Percentiles rank a stretch among this genome's conserved stretches.
Conservation (phyloP, 441 rosid genomes). For the Corymbia citriodora region DNA sequence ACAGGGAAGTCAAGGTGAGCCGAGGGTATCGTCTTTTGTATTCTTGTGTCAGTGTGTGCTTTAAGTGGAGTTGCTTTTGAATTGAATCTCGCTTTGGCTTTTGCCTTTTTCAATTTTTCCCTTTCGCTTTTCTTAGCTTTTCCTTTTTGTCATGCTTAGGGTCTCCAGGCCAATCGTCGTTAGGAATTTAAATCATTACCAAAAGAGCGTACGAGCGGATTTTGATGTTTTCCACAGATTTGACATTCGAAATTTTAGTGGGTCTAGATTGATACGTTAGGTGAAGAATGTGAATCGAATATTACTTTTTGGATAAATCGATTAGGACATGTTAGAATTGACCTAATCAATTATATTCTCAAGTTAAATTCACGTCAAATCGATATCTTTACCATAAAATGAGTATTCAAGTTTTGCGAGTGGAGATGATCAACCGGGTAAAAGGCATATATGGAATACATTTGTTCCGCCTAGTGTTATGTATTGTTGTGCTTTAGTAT, state of each 20-base stretch:
- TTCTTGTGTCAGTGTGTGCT: background rate
- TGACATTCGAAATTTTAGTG: background rate
- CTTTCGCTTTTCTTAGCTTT: background rate
- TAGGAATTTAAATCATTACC: background rate
- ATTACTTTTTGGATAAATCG: background rate
- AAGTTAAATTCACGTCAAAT: background rate
- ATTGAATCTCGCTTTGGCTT: background rate
- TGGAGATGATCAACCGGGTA: background rate
- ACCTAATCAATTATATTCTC: background rate
- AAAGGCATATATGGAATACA: background rate
- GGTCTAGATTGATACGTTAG: background rate
- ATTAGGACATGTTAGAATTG: rapidly evolving
- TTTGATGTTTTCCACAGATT: background rate
- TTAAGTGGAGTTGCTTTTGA: background rate
- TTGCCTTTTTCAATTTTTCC: background rate
- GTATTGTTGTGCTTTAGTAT: background rate
- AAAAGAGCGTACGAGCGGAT: background rate
- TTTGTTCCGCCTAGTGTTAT: background rate
- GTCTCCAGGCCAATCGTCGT: background rate
- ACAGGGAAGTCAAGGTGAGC: constrained; percentile 55
- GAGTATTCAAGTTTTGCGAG: background rate
- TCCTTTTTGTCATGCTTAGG: background rate
- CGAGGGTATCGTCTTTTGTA: background rate
- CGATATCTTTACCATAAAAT: background rate
- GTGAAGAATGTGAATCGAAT: background rate